Conservation (phyloP, 345 rosid species). For the Pugionium cornutum region DNA sequence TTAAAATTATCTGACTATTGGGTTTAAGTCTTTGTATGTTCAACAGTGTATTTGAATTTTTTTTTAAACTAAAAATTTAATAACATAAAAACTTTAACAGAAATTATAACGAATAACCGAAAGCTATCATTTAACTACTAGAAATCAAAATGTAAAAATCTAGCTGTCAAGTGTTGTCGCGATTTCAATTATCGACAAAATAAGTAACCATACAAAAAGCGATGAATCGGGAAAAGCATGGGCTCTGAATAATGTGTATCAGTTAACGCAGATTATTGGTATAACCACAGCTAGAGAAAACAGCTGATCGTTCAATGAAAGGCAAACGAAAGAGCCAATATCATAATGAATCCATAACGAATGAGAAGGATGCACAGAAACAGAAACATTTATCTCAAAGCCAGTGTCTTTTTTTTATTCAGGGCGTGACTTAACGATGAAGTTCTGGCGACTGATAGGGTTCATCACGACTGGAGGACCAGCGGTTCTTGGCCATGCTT, state of each 20-base stretch:
- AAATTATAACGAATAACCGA: background rate
- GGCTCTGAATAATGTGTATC: slow-evolving; percentile 27
- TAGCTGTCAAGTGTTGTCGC: slow-evolving; percentile 4
- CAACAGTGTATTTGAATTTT: no score
- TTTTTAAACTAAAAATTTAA: no score
- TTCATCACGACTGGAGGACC: slow-evolving; percentile 96
- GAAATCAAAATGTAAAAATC: background rate
- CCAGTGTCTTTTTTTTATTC: slow-evolving; percentile 16
- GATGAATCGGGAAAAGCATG: slow-evolving; percentile 13
- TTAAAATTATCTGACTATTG: no score
- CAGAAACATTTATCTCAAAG: background rate
- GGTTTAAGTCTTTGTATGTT: no score
- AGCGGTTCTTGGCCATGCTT: slow-evolving; percentile 95
- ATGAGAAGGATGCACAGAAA: background rate
- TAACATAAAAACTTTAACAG: no score
- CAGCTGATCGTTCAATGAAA: slow-evolving; percentile 25
- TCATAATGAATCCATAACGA: no score
- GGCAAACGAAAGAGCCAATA: background rate
- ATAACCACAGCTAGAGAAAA: background rate
- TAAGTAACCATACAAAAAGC: slow-evolving; percentile 26
- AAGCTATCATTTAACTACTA: background rate
- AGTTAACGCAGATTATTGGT: slow-evolving; percentile 2
- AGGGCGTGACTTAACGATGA: slow-evolving; percentile 64
- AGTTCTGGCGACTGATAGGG: slow-evolving; percentile 92
- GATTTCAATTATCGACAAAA: slow-evolving; percentile 22